Conservation (phyloP, 139 green algal genomes). For the Micractinium conductrix region DNA sequence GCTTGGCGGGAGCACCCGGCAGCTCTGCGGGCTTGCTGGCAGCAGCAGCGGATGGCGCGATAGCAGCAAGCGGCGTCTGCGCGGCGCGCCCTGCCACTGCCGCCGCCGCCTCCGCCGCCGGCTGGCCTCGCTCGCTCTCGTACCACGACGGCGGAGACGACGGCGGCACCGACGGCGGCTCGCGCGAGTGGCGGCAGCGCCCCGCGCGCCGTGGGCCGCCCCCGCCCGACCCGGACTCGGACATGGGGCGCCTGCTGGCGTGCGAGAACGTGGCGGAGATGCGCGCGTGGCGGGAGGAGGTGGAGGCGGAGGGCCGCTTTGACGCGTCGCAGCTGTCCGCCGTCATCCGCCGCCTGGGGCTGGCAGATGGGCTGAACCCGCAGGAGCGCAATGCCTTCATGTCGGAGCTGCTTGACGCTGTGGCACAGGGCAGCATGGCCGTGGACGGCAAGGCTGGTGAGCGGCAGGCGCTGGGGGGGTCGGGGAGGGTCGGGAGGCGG, state of each 20-base stretch:
- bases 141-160: background rate
- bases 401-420: background rate
- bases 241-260: background rate
- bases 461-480: background rate
- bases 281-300: background rate
- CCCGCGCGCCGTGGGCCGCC: background rate
- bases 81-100: background rate
- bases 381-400: background rate
- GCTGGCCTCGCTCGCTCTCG: too few relatives aligned
- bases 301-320: background rate
- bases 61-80: background rate
- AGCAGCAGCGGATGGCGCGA: background rate
- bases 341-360: background rate
- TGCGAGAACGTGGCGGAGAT: background rate
- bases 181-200: background rate
- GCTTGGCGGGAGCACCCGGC: too few relatives aligned
- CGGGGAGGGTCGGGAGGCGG: background rate
- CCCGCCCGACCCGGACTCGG: background rate
- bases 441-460: conserved; percentile 12
- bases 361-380: background rate
- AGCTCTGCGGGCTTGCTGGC: too few relatives aligned
- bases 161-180: background rate
- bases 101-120: too few relatives aligned
- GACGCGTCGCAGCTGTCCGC: background rate
- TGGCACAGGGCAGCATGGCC: background rate